Evolutionary conservation across 169 alveolate species (phyloP), one percentile per base, ranked within the genome.

Genomic region (Neospora caninum): DNA sequence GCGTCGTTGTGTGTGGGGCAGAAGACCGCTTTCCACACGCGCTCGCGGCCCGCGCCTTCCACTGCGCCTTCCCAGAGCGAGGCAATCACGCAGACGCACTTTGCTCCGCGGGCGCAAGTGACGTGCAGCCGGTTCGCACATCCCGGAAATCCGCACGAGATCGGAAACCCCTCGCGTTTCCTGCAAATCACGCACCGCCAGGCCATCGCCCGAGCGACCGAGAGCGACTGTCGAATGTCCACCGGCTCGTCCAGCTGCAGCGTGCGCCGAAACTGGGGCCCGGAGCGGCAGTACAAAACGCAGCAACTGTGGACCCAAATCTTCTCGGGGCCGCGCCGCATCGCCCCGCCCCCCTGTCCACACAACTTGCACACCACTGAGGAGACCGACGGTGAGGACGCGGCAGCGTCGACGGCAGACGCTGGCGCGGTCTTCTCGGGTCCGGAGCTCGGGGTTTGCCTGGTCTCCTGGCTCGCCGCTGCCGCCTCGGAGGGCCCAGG

Each of bases 231-330:
- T 34, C 69, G 78, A 38, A 93, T 88, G 20, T 67, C 91, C 36
- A 82, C 58, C 67, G 95, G 95, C 64, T 54, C 80, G 43, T 93
- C 95, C 64, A 93, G 87, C 82, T 93, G 93, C 91, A 82, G 91
- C 88, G 80, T 80, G 87, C 80, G 82, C 53, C 53, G 88, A 54
- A 93, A 93, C 45, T 67, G 58, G 43, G 95, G 95, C 34, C 95
- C 95, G 45, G 93, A n/a, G 9, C 64, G 49, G 36, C 92, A 80
- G 69, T n/a, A 93, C 88, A 93, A 41, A 36, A 93, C 95, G 80
- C 95, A 93, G 91, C 95, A 84, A 88, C 95, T 93, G 94, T 93
- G 95, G 0, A 93, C 95, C 95, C 95, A 93, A n/a, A 88, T 6
- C 70, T 91, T 34, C 91, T 93, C 95, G 0, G 84, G 91, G 42